Conservation (phyloP, 768 basidiomycete species). For the Porphyrellus cyaneotinctus region DNA sequence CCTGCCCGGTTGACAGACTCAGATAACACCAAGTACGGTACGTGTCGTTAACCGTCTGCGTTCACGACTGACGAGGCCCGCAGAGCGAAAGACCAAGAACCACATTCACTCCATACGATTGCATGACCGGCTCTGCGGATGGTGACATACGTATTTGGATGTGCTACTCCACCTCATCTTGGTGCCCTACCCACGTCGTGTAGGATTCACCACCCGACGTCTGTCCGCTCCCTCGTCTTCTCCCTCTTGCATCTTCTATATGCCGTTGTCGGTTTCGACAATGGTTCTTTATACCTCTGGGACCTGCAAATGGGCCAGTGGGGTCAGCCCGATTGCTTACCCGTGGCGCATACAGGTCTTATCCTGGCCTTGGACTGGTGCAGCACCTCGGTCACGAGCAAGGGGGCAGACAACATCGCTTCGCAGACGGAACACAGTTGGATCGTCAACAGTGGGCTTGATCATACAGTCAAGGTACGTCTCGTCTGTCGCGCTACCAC, state of each 20-base stretch:
- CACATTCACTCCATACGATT: slow-evolving; percentile 76
- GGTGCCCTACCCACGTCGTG: slow-evolving; percentile 1
- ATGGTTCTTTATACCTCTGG: slow-evolving; percentile 73
- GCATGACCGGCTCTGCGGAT: slow-evolving; percentile 77
- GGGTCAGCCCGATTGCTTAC: slow-evolving; percentile 67
- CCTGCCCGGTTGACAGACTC: not conserved
- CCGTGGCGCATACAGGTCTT: slow-evolving; percentile 69
- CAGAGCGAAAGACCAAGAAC: slow-evolving; percentile 64
- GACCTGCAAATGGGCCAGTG: slow-evolving; percentile 76
- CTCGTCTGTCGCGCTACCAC: not conserved
- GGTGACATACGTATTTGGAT: slow-evolving; percentile 77
- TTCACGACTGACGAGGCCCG: slow-evolving; percentile 9
- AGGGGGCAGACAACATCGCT: slow-evolving; percentile 10
- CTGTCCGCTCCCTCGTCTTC: slow-evolving; percentile 65
- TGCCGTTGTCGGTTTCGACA: slow-evolving; percentile 66
- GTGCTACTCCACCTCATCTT: not conserved
- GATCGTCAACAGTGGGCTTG: slow-evolving; percentile 76
- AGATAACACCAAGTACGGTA: slow-evolving; percentile 62
- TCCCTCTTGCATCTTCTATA: slow-evolving; percentile 61
- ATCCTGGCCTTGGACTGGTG: slow-evolving; percentile 77
- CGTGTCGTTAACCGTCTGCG: slow-evolving; percentile 18
- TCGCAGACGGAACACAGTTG: slow-evolving; percentile 46
- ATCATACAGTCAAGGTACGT: slow-evolving; percentile 70
- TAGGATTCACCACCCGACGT: slow-evolving; percentile 73
- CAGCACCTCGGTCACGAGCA: slow-evolving; percentile 26